Conservation (phyloP, 345 rosid species). For the Noccaea bulbosa region DNA sequence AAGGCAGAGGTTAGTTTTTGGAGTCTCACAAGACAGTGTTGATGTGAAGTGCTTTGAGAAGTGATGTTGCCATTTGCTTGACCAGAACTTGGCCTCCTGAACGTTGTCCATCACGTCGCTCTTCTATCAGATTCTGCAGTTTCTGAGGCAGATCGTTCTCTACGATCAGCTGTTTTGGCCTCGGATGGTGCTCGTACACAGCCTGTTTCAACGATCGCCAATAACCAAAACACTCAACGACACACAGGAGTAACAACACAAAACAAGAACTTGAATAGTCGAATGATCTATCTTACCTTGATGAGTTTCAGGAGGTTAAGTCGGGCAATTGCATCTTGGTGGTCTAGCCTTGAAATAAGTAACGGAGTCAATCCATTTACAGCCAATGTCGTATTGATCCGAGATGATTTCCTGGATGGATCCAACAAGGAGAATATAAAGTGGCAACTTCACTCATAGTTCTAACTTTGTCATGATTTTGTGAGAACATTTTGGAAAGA, state of each 20-base stretch:
- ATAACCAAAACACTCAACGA: conserved; percentile 16
- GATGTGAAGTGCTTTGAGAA: conserved; percentile 94
- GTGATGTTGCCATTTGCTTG: conserved; percentile 96
- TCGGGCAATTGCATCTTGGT: conserved; percentile 96
- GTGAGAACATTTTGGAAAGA: neutral
- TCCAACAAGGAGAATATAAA: conserved; percentile 36
- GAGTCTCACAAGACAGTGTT: conserved; percentile 77
- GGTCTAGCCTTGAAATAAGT: conserved; percentile 83
- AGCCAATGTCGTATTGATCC: conserved; percentile 89
- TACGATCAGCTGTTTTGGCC: conserved; percentile 92
- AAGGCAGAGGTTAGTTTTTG: conserved; percentile 58
- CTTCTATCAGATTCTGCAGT: conserved; percentile 86
- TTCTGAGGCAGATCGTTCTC: conserved; percentile 91
- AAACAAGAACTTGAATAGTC: conserved; percentile 14
- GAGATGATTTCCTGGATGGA: conserved; percentile 88
- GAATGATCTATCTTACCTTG: conserved; percentile 60
- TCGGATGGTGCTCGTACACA: conserved; percentile 97
- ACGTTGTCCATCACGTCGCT: conserved; percentile 90
- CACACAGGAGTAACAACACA: conserved; percentile 43
- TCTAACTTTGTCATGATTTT: neutral
- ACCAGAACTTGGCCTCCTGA: conserved; percentile 96
- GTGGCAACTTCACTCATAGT: conserved; percentile 12
- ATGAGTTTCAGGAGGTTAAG: conserved; percentile 91
- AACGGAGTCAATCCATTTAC: conserved; percentile 93
- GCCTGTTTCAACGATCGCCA: conserved; percentile 57